Evolutionary conservation across 768 basidiomycete genomes (phyloP), one percentile per base, ranked within the genome.

Genomic region (Mycena kentingensis): DNA sequence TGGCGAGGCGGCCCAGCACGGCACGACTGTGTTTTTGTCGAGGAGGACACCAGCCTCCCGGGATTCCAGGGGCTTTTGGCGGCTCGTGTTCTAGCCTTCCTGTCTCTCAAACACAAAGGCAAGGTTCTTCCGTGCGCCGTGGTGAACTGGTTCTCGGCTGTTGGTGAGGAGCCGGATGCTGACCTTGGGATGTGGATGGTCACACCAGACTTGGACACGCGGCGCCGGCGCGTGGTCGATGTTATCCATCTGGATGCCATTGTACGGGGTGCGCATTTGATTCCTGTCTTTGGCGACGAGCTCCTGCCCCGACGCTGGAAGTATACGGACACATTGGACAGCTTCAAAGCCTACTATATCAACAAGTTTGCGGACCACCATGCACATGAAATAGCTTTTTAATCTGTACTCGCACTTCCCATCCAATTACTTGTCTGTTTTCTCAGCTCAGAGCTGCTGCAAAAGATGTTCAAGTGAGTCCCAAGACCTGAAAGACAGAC

Each of bases 351-450:
- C 1, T 70, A 57, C 52, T 69, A 67, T 55, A 56, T 72, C 0
- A 73, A 70, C 35, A 69, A 63, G 32, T 71, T 61, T 38, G 61
- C 59, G 21, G 69, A 72, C 42, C 61, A 70, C 37, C 70, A 72
- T 39, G 53, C 63, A 1, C 51, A 66, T 53, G 61, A 63, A 45
- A 54, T 60, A 48, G 19, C 48, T 35, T 55, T 49, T 21, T 58
- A 34, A 35, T 27, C 24, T 18, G 31, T 8, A 32, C 10, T 32
- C 31, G 31, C 16, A 8, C 16, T 32, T 32, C 31, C 11, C 7
- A 19, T 37, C 36, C 8, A 11, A 37, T 19, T 37, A 10, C 18
- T 11, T 18, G 36, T 12, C 36, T 7, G 12, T 18, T 37, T 16
- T 32, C 10, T 32, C 8, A 32, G 16, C 31, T 16, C 31, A 32